Conservation (phyloP, 1,139 yeast species). For the Yamadazyma sp. region DNA sequence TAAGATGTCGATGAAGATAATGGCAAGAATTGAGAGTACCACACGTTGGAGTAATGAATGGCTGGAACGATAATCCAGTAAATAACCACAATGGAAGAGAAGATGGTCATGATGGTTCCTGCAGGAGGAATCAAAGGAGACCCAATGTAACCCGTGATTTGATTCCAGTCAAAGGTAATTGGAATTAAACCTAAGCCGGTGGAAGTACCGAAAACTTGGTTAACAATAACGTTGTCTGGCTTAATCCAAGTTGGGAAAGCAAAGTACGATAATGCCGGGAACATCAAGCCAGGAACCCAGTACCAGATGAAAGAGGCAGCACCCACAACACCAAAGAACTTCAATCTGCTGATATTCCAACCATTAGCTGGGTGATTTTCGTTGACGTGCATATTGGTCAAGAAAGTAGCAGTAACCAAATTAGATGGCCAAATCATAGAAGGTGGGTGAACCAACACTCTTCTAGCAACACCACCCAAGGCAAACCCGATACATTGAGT, state of each 20-base stretch:
- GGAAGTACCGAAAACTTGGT: slow-evolving; percentile 60
- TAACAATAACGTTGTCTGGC: slow-evolving; percentile 48
- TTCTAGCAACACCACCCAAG: slow-evolving; percentile 58
- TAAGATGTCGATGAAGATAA: slow-evolving; percentile 40
- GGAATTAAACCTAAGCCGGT: slow-evolving; percentile 68
- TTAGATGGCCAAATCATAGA: slow-evolving; percentile 68
- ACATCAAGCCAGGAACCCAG: slow-evolving; percentile 45
- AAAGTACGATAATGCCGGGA: slow-evolving; percentile 35
- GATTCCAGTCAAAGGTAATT: slow-evolving; percentile 46
- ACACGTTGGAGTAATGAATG: slow-evolving; percentile 40
- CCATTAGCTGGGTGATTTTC: slow-evolving; percentile 55
- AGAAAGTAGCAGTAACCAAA: slow-evolving; percentile 45
- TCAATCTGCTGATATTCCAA: slow-evolving; percentile 40
- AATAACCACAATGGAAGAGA: slow-evolving; percentile 41
- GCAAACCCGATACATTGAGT: slow-evolving; percentile 68
- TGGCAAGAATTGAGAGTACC: slow-evolving; percentile 47
- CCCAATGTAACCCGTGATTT: slow-evolving; percentile 54
- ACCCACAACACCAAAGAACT: slow-evolving; percentile 31
- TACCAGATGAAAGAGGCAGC: slow-evolving; percentile 33
- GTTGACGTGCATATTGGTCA: slow-evolving; percentile 61
- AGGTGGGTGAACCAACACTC: slow-evolving; percentile 60
- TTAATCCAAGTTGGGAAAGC: slow-evolving; percentile 44
- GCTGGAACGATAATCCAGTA: slow-evolving; percentile 46
- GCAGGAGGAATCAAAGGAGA: slow-evolving; percentile 73
- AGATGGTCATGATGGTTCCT: slow-evolving; percentile 52